Evolutionary conservation across 2,329 filamentous ascomycete species (phyloP).

Genomic region (Exophiala dermatitidis): DNA sequence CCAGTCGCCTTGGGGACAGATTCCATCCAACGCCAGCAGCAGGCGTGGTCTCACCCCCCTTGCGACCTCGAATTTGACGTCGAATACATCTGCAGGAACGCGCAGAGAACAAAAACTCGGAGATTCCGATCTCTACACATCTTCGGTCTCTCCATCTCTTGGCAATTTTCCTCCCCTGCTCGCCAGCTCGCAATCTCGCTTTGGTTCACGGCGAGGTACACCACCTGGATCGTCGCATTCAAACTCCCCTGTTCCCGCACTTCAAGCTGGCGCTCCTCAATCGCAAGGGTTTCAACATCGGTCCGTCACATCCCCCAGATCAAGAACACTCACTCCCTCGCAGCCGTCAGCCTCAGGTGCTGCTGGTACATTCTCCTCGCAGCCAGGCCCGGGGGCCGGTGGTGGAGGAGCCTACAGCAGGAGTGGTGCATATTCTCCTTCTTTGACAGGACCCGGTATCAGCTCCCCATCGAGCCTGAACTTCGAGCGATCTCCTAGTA

Average conservation of each 20-base stretch:
- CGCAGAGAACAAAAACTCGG: constrained; percentile 11
- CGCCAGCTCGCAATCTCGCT: constrained; percentile 12
- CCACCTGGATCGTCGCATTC: constrained; percentile 17
- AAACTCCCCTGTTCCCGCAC: constrained; percentile 49
- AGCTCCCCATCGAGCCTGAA: constrained; percentile 43
- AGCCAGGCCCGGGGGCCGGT: constrained; percentile 45
- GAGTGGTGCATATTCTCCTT: constrained; percentile 49
- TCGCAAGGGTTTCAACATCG: constrained; percentile 30
- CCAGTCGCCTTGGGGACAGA: constrained; percentile 51
- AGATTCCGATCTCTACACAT: constrained; percentile 10
- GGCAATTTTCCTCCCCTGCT: constrained; percentile 13
- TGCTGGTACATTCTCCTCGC: constrained; percentile 41
- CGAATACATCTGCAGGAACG: constrained; percentile 28
- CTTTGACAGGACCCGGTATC: constrained; percentile 50
- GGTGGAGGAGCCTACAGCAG: constrained; percentile 50
- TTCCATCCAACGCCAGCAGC: constrained; percentile 48
- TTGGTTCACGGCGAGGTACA: constrained; percentile 13
- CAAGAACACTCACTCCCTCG: constrained; percentile 49
- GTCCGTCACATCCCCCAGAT: constrained; percentile 50
- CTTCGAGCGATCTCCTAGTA: constrained; percentile 13
- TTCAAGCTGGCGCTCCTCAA: constrained; percentile 50
- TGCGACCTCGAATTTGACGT: constrained; percentile 46
- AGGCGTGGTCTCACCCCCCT: constrained; percentile 54
- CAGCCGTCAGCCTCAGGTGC: constrained; percentile 49
- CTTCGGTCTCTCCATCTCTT: constrained; percentile 11